Conservation (phyloP, 169 alveolate genomes). For the Theileria sp. region DNA sequence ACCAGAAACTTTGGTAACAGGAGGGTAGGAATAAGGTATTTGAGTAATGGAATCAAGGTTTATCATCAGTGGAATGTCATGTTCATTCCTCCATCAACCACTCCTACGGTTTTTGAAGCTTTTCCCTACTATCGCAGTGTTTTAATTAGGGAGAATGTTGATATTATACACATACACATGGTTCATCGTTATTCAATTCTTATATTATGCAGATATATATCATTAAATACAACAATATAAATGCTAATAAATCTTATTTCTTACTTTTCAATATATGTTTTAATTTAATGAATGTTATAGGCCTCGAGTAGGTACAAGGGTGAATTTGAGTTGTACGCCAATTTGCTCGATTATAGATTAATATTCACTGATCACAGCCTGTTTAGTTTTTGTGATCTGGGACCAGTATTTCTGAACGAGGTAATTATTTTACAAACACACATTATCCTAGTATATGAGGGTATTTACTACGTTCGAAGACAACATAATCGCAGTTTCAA, state of each 20-base stretch:
- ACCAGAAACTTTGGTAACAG: slow-evolving; percentile 89
- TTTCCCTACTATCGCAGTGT: slow-evolving; percentile 86
- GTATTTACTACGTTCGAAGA: slow-evolving; percentile 79
- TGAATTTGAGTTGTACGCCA: slow-evolving; percentile 56
- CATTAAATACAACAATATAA: no score
- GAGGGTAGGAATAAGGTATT: slow-evolving; percentile 94
- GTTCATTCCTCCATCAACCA: slow-evolving; percentile 68
- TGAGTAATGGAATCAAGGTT: slow-evolving; percentile 97
- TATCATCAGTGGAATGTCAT: slow-evolving; percentile 92
- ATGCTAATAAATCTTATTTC: background rate
- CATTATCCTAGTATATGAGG: slow-evolving; percentile 26
- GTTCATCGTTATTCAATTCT: slow-evolving; percentile 4
- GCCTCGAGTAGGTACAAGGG: slow-evolving; percentile 36
- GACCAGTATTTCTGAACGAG: slow-evolving; percentile 91
- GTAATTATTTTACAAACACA: slow-evolving; percentile 73
- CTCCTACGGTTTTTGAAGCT: slow-evolving; percentile 58
- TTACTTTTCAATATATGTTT: background rate
- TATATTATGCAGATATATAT: background rate
- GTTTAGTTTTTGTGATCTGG: slow-evolving; percentile 93
- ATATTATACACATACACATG: slow-evolving; percentile 87
- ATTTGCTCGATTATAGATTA: slow-evolving; percentile 73
- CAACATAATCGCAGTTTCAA: slow-evolving; percentile 92
- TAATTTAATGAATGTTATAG: slow-evolving; percentile 1
- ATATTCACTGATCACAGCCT: slow-evolving; percentile 99
- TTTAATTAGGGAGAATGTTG: slow-evolving; percentile 91